A percentile compares a stretch with the other conserved stretches of the same genome.
Evolutionary conservation across 352 stramenopile species (phyloP).

Genomic region (Pythium chondricola): DNA sequence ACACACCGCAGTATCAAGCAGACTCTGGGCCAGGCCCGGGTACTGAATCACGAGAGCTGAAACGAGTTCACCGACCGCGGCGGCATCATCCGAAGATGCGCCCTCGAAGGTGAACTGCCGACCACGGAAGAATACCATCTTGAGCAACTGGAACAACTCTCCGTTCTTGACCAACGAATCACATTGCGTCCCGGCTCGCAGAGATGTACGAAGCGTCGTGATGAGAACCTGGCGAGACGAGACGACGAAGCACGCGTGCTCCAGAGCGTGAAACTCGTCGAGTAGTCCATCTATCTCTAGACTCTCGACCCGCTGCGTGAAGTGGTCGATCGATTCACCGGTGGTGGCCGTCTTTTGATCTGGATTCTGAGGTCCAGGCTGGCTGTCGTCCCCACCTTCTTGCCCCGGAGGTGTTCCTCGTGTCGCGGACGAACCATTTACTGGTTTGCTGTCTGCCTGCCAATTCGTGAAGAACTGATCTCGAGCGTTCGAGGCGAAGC

Average conservation of each 20-base stretch:
- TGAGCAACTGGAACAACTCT: neutral
- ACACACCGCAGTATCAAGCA: slow-evolving; percentile 48
- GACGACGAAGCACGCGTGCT: slow-evolving; percentile 8
- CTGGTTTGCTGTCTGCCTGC: neutral
- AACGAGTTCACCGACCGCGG: no score
- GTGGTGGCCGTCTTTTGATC: neutral
- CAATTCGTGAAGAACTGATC: slow-evolving; percentile 22
- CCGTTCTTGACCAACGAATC: neutral
- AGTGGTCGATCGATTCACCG: slow-evolving; percentile 1
- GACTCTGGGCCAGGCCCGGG: neutral
- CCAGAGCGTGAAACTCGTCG: slow-evolving; percentile 8
- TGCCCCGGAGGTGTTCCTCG: neutral
- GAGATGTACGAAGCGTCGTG: neutral
- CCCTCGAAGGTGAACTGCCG: neutral
- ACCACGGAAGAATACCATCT: neutral
- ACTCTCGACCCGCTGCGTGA: neutral
- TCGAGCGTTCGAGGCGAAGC: slow-evolving; percentile 49
- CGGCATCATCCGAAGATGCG: no score
- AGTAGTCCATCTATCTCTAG: slow-evolving; percentile 12
- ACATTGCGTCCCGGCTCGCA: neutral
- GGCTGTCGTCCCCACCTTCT: neutral
- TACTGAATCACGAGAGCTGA: neutral
- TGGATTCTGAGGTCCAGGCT: neutral
- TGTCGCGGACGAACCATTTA: neutral
- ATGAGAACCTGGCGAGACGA: slow-evolving; percentile 10